These are phyloP conservation scores for Ceratorhiza oryzae-sativae DNA, from an alignment of 1,284 basidiomycete genomes.

Conservation along the genomic window DNA sequence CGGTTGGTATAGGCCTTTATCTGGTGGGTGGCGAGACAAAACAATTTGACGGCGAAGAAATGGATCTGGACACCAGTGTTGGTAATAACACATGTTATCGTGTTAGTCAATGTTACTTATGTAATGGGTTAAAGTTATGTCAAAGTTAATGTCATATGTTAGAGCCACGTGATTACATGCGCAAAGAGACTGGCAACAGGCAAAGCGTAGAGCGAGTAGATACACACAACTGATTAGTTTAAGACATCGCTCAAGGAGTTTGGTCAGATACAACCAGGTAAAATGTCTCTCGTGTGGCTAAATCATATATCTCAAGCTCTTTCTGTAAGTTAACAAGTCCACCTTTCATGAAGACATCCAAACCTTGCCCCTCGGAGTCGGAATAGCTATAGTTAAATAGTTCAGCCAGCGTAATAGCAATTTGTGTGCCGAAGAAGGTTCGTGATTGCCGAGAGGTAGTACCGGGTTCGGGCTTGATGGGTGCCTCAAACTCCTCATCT, in stretches of 20 bases:
- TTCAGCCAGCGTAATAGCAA: background rate
- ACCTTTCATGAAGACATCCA: background rate
- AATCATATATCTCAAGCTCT: slow-evolving; percentile 16
- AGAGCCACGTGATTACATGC: background rate
- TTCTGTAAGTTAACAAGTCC: slow-evolving; percentile 4
- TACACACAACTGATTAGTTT: background rate
- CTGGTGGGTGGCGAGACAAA: background rate
- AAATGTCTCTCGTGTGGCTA: background rate
- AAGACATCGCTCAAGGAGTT: background rate
- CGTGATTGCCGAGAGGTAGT: background rate
- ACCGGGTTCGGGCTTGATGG: background rate
- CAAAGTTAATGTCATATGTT: background rate
- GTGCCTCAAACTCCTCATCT: background rate
- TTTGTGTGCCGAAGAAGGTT: slow-evolving; percentile 4
- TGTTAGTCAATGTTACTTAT: slow-evolving; percentile 29
- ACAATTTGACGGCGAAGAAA: background rate
- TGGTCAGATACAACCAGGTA: background rate
- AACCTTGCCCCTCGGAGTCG: background rate
- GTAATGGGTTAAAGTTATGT: slow-evolving; percentile 7
- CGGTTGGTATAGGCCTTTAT: background rate
- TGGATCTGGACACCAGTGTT: background rate
- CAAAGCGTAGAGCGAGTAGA: background rate
- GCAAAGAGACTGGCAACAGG: no score
- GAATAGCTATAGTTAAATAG: background rate
- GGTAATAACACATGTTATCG: slow-evolving; percentile 8